These are phyloP conservation scores for Carallia brachiata DNA, from an alignment of 345 rosid genomes.

Conservation along the genomic window DNA sequence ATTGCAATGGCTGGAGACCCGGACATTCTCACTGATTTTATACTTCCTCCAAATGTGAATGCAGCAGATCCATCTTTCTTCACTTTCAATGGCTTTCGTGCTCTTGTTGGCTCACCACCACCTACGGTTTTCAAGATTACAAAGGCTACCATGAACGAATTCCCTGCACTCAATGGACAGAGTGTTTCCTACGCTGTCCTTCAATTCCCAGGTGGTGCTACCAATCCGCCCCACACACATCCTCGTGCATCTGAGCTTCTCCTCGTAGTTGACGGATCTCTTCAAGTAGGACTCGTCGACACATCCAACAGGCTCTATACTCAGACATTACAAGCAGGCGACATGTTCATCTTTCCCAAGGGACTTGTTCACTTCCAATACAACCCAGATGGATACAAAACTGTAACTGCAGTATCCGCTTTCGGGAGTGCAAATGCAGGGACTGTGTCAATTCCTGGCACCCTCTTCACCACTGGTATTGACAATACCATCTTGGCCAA, in stretches of 20 bases:
- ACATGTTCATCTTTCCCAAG: conserved; percentile 31
- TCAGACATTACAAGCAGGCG: conserved; percentile 25
- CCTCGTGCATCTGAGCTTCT: conserved; percentile 20
- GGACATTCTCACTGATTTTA: not conserved
- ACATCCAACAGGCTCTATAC: conserved; percentile 18
- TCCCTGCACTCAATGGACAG: conserved; percentile 22
- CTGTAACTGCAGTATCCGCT: conserved; percentile 18
- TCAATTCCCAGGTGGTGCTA: conserved; percentile 17
- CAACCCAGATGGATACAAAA: conserved; percentile 15
- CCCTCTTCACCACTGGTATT: conserved; percentile 30
- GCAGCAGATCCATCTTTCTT: not conserved
- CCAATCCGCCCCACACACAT: conserved; percentile 26
- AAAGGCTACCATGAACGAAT: conserved; percentile 16
- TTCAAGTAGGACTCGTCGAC: conserved; percentile 20
- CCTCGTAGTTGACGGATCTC: conserved; percentile 5
- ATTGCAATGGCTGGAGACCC: not conserved
- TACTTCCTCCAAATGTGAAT: not conserved
- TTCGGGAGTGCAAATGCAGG: conserved; percentile 28
- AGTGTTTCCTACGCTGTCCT: conserved; percentile 15
- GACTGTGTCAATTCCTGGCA: conserved; percentile 9
- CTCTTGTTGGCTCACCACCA: not conserved
- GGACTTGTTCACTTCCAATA: conserved; percentile 34
- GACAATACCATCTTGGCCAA: conserved; percentile 16
- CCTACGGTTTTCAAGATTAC: not conserved
- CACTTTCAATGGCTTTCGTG: not conserved